Evolutionary conservation across 345 rosid genomes (phyloP).

Genomic region (Cardamine resedifolia): DNA sequence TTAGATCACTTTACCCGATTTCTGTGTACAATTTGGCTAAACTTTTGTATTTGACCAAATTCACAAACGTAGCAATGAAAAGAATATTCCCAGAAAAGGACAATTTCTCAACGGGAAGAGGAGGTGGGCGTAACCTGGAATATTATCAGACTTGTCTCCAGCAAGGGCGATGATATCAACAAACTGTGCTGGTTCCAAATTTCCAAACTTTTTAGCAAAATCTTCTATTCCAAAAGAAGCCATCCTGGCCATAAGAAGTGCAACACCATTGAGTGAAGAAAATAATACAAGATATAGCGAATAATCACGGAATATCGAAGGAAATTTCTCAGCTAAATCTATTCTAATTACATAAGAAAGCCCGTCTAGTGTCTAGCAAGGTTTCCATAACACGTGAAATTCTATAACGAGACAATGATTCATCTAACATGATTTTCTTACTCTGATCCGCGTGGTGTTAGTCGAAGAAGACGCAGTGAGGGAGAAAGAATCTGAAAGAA

Average conservation of each 20-base stretch:
- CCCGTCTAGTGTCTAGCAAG: not conserved
- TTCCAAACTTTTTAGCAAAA: constrained; percentile 76
- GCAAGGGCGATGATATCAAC: constrained; percentile 78
- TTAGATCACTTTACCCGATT: constrained; percentile 5
- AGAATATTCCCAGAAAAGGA: not conserved
- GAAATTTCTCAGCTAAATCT: not conserved
- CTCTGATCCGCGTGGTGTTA: constrained; percentile 91
- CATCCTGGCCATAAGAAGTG: constrained; percentile 60
- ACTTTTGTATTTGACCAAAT: not conserved
- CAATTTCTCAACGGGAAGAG: not conserved
- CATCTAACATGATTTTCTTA: constrained; percentile 31
- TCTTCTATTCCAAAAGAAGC: constrained; percentile 92
- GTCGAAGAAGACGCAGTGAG: constrained; percentile 84
- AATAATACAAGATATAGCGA: not conserved
- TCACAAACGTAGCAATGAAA: not conserved
- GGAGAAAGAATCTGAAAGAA: constrained; percentile 97
- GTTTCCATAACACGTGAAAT: not conserved
- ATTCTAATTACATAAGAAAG: not conserved
- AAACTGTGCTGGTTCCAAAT: constrained; percentile 75
- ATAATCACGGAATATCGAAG: not conserved
- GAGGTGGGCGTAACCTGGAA: constrained; percentile 61
- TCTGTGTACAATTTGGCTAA: not conserved
- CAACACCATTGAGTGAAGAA: constrained; percentile 2
- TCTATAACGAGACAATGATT: not conserved
- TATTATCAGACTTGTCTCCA: constrained; percentile 87